Evolutionary conservation across 2,329 filamentous ascomycete species (phyloP).

Genomic region (Paraphoma sp.): DNA sequence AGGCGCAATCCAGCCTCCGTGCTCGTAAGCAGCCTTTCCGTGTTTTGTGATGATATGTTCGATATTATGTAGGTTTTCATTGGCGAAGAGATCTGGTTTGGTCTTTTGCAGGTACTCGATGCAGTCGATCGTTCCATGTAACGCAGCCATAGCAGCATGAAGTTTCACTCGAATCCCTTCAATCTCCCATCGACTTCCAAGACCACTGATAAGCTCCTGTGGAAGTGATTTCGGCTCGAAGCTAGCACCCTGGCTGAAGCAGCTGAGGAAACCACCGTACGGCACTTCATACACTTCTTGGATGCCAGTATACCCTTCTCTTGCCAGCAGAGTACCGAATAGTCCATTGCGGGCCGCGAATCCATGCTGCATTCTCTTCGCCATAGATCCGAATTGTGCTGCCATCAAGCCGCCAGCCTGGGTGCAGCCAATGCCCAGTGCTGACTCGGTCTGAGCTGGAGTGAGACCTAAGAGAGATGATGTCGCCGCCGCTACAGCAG

Average conservation of each 20-base stretch:
- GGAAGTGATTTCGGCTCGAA: not conserved
- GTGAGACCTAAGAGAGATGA: not conserved
- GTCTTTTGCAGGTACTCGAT: not conserved
- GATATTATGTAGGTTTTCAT: not conserved
- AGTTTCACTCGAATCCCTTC: not conserved
- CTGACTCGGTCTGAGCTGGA: not conserved
- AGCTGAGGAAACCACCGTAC: not conserved
- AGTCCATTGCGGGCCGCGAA: not conserved
- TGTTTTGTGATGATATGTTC: not conserved
- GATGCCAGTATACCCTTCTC: not conserved
- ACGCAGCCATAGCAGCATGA: not conserved
- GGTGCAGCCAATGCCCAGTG: not conserved
- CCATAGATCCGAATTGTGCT: not conserved
- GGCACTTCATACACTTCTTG: not conserved
- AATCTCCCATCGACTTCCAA: not conserved
- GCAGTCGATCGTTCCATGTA: not conserved
- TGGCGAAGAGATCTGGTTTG: not conserved
- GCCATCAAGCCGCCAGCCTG: not conserved
- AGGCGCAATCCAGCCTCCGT: not conserved
- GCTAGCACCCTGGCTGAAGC: not conserved
- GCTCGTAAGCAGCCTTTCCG: not conserved
- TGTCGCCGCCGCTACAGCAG: not conserved
- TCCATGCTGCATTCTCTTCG: not conserved
- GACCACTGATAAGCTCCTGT: not conserved
- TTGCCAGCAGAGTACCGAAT: not conserved